phyloP scores from a whole-genome alignment of 257 asterid species.

The Cinchona pubescens region DNA sequence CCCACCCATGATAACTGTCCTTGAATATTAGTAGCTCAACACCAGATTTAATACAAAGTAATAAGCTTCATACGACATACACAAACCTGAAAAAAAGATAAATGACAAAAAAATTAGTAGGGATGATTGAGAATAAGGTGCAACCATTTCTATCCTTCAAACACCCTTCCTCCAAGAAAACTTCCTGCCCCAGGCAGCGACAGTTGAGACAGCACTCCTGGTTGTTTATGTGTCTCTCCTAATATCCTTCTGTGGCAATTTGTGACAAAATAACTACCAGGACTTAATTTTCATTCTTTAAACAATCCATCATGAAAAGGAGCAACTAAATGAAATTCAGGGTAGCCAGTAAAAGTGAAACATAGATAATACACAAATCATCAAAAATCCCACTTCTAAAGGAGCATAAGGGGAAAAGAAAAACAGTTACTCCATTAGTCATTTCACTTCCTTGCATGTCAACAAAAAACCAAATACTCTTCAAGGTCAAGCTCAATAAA shows the following conservation, averaged over 20 bases:
- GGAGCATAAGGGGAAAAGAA: too few species aligned
- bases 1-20: slow-evolving; percentile 47
- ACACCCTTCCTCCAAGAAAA: background rate
- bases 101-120: background rate
- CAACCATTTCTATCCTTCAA: background rate
- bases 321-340: background rate
- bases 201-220: background rate
- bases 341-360: too few species aligned
- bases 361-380: background rate
- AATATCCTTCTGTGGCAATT: background rate
- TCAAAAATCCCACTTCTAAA: background rate
- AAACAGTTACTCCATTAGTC: background rate
- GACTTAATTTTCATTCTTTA: background rate
- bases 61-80: slow-evolving; percentile 10
- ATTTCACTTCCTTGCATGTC: background rate
- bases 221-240: background rate
- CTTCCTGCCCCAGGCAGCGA: background rate
- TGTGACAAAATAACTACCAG: background rate
- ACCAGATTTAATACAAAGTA: slow-evolving; percentile 2
- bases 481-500: slow-evolving; percentile 17
- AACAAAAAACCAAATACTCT: background rate
- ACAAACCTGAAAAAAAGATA: slow-evolving; percentile 12
- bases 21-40: slow-evolving; percentile 14
- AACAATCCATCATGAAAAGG: background rate
- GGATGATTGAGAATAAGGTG: background rate